Evolutionary conservation across 371 early-diverging fungal species (phyloP).

Genomic region (Apophysomyces ossiformis): DNA sequence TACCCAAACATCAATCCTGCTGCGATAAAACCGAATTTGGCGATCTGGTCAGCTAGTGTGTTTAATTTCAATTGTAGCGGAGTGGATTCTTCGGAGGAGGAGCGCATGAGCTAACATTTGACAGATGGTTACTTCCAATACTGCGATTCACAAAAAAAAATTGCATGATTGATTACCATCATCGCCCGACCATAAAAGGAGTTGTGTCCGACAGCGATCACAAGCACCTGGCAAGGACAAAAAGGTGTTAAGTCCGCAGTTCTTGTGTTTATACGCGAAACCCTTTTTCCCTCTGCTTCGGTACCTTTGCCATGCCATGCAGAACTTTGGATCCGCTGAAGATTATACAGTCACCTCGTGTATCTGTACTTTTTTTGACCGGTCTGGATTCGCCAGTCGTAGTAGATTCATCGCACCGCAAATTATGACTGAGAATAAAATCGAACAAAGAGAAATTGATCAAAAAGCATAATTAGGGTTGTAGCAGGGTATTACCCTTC

Average conservation of each 20-base stretch:
- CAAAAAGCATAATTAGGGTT: background rate
- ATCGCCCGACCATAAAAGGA: slow-evolving; percentile 60
- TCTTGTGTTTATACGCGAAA: background rate
- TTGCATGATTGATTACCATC: slow-evolving; percentile 22
- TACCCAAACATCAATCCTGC: slow-evolving; percentile 64
- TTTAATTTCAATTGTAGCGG: slow-evolving; percentile 81
- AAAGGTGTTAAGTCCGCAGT: background rate
- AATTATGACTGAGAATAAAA: slow-evolving; percentile 72
- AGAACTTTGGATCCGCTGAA: slow-evolving; percentile 77
- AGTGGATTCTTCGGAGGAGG: slow-evolving; percentile 65
- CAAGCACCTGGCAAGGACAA: slow-evolving; percentile 53
- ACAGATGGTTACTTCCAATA: too few species aligned
- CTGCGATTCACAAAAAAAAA: background rate
- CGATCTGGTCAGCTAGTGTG: slow-evolving; percentile 74
- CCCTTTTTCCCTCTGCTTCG: background rate
- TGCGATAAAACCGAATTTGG: slow-evolving; percentile 71
- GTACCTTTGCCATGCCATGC: slow-evolving; percentile 65
- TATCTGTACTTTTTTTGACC: slow-evolving; percentile 45
- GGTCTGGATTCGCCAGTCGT: slow-evolving; percentile 87
- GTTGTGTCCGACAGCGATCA: slow-evolving; percentile 71
- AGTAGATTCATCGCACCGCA: slow-evolving; percentile 83
- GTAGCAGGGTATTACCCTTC: slow-evolving; percentile 66
- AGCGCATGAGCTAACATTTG: slow-evolving; percentile 39
- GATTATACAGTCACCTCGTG: slow-evolving; percentile 46
- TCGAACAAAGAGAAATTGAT: background rate